Conservation (phyloP, 1,284 basidiomycete species). For the Microbotryomycetes sp. region DNA sequence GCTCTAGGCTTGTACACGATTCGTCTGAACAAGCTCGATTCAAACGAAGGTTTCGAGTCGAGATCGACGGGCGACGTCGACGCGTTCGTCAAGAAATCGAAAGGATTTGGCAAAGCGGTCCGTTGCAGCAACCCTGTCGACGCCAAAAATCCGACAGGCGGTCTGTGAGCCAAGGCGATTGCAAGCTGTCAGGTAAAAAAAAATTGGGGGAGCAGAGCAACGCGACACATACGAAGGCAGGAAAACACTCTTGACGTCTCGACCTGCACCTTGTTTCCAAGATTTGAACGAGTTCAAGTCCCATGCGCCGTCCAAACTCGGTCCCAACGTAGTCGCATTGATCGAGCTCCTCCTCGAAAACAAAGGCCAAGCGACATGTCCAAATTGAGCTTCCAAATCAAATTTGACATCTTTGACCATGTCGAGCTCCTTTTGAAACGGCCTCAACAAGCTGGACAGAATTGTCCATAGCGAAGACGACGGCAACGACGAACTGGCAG, state of each 20-base stretch:
- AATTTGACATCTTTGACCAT: neutral
- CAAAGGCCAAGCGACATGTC: slow-evolving; percentile 23
- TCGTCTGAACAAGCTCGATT: slow-evolving; percentile 1
- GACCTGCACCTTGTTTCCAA: neutral
- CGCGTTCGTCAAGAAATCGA: too few species aligned
- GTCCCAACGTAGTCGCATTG: slow-evolving; percentile 1
- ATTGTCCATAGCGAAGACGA: neutral
- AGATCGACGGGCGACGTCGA: neutral
- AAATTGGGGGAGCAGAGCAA: neutral
- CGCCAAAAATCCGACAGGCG: neutral
- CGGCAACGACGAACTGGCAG: neutral
- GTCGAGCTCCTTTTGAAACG: neutral
- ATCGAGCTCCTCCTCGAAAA: neutral
- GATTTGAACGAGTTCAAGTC: neutral
- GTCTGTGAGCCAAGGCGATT: neutral
- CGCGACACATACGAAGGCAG: slow-evolving; percentile 8
- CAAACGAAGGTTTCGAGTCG: neutral
- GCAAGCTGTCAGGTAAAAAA: neutral
- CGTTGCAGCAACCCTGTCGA: slow-evolving; percentile 2
- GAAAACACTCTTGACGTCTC: slow-evolving; percentile 6
- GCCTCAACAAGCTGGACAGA: neutral
- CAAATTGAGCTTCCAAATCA: slow-evolving; percentile 14
- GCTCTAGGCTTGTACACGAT: slow-evolving; percentile 4
- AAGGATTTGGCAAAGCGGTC: neutral
- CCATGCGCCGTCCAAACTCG: slow-evolving; percentile 3